These are phyloP conservation scores for Zhuliangozyma blackwelliae DNA, from an alignment of 1,139 yeast species.

Conservation along the genomic window DNA sequence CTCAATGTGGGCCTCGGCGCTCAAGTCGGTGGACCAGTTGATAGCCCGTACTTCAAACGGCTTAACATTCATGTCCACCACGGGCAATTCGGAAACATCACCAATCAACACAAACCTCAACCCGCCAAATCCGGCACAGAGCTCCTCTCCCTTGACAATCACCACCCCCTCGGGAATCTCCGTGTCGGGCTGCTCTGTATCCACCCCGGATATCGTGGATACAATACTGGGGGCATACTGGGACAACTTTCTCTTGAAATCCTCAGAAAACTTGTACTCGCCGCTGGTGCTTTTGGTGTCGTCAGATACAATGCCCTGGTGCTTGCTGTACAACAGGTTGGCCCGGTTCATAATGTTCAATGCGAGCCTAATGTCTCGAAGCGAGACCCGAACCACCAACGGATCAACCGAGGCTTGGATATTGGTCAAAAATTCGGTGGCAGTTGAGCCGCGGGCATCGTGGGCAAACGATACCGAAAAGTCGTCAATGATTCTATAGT, in stretches of 20 bases:
- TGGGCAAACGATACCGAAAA: slow-evolving; percentile 75
- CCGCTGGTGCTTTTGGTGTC: slow-evolving; percentile 15
- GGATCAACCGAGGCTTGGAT: slow-evolving; percentile 78
- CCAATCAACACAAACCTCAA: slow-evolving; percentile 85
- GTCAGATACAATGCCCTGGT: slow-evolving; percentile 16
- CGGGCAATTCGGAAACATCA: slow-evolving; percentile 90
- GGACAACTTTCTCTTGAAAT: slow-evolving; percentile 53
- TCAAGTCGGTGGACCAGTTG: slow-evolving; percentile 88
- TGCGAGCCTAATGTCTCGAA: slow-evolving; percentile 84
- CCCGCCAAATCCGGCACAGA: slow-evolving; percentile 74
- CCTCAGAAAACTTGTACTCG: slow-evolving; percentile 51
- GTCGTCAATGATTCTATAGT: slow-evolving; percentile 79
- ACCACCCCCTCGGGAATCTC: slow-evolving; percentile 24
- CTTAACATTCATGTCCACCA: slow-evolving; percentile 72
- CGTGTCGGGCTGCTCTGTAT: slow-evolving; percentile 1
- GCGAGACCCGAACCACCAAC: slow-evolving; percentile 70
- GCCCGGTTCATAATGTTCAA: slow-evolving; percentile 70
- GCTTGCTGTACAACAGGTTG: slow-evolving; percentile 45
- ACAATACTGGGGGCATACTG: slow-evolving; percentile 66
- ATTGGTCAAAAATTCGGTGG: slow-evolving; percentile 53
- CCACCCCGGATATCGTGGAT: slow-evolving; percentile 33
- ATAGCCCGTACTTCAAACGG: slow-evolving; percentile 70
- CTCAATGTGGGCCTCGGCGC: slow-evolving; percentile 66
- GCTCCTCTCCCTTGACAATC: slow-evolving; percentile 65
- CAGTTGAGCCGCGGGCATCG: slow-evolving; percentile 65